phyloP scores from a whole-genome alignment of 352 stramenopile species.

The Globisporangium perplexum region DNA sequence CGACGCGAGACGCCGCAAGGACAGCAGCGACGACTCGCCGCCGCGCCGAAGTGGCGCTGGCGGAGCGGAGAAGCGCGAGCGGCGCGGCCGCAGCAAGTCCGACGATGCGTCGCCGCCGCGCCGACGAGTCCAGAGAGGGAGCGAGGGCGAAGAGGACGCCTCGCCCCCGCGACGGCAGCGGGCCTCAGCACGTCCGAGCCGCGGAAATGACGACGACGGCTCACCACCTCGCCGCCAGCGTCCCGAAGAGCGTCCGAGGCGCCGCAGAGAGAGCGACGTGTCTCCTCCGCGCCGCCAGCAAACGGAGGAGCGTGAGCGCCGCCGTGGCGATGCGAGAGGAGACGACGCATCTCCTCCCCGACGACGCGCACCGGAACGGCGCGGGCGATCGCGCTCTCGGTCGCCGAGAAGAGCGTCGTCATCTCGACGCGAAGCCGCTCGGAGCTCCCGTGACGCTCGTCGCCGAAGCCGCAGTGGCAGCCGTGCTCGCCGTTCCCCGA shows the following conservation, averaged over 20 bases:
- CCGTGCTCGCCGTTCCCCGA: constrained; percentile 6
- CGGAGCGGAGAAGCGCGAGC: neutral
- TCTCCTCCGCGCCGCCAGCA: neutral
- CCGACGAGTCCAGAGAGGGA: neutral
- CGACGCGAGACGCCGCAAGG: neutral
- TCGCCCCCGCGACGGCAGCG: constrained; percentile 24
- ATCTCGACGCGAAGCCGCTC: neutral
- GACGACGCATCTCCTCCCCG: constrained; percentile 4
- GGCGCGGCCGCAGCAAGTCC: neutral
- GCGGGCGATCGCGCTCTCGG: constrained; percentile 3
- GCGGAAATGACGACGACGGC: neutral
- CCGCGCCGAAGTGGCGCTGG: constrained; percentile 8
- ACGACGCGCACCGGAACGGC: neutral
- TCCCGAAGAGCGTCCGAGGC: neutral
- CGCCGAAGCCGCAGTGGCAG: constrained; percentile 2
- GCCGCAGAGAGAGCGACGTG: neutral
- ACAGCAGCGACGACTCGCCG: constrained; percentile 17
- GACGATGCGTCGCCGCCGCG: neutral
- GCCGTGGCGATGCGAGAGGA: neutral
- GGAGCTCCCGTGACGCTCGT: neutral
- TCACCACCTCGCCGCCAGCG: constrained; percentile 11
- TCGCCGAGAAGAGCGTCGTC: neutral
- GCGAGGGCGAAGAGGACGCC: constrained; percentile 13
- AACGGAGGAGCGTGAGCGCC: neutral
- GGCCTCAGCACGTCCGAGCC: constrained; percentile 2